Conservation (phyloP, 352 stramenopile genomes). For the Globisporangium nagaii region DNA sequence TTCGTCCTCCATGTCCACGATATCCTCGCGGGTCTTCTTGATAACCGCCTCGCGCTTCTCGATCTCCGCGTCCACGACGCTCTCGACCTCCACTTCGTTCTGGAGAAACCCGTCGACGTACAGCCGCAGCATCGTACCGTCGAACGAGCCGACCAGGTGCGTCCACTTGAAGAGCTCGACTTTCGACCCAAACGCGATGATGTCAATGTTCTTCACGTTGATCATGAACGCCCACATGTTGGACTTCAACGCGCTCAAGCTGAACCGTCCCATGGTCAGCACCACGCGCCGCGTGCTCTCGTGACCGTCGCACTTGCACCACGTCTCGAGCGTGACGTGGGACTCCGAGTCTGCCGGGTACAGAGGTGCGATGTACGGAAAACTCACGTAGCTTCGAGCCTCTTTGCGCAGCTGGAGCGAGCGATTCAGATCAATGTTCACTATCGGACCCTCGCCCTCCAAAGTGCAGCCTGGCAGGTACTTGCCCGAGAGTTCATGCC, state of each 20-base stretch:
- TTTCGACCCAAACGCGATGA: slow-evolving; percentile 43
- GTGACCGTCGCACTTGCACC: slow-evolving; percentile 65
- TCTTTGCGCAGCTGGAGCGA: slow-evolving; percentile 54
- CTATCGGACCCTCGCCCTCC: slow-evolving; percentile 67
- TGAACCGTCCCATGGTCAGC: slow-evolving; percentile 70
- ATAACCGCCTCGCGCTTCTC: slow-evolving; percentile 59
- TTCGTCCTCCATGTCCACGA: slow-evolving; percentile 70
- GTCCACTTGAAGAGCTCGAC: slow-evolving; percentile 75
- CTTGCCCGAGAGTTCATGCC: slow-evolving; percentile 35
- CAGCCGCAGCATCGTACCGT: slow-evolving; percentile 79
- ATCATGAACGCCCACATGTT: slow-evolving; percentile 81
- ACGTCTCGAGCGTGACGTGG: slow-evolving; percentile 70
- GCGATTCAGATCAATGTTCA: slow-evolving; percentile 81
- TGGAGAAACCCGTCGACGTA: slow-evolving; percentile 76
- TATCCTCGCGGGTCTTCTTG: slow-evolving; percentile 68
- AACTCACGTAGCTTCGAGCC: slow-evolving; percentile 46
- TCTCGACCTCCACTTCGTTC: slow-evolving; percentile 69
- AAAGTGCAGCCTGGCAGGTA: slow-evolving; percentile 62
- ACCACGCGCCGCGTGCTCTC: slow-evolving; percentile 66
- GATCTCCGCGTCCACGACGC: slow-evolving; percentile 61
- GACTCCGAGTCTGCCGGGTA: slow-evolving; percentile 34
- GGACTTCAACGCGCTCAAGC: slow-evolving; percentile 55
- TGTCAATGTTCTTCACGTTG: slow-evolving; percentile 76
- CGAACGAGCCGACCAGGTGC: slow-evolving; percentile 84
- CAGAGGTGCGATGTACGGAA: slow-evolving; percentile 30